Evolutionary conservation across 108 stramenopile species (phyloP), one percentile per base, ranked within the genome.

Genomic region (Asterionellopsis glacialis): DNA sequence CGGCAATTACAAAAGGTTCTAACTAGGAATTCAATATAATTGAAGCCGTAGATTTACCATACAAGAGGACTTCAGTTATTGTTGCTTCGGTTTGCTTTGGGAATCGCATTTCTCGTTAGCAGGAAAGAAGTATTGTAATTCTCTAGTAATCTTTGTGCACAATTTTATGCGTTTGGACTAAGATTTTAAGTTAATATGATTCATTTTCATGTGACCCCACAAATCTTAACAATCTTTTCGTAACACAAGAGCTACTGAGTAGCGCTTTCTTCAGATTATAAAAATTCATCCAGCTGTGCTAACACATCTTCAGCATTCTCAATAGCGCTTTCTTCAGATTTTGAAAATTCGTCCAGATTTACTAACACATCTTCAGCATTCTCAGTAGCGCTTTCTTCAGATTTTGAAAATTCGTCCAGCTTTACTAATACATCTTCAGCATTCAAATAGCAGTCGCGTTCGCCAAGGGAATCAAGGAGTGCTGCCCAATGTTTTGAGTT

Each of bases 401-500:
- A 48, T 9, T 48, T 48, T 21, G 47, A 48, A 48, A 19, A 19
- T 21, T 48, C 47, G 19, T 48, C 47, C 47, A 19, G 16, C 47
- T 48, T 19, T 21, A 2, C 47, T 19, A 48, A 21, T 19, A 48
- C 19, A 48, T 48, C 47, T 9, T 48, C 21, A 21, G 19, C 21
- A 19, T 48, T 21, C 16, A 48, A 21, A 19, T 48, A 19, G 21
- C 47, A 48, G 21, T 48, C 47, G 9, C 47, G 47, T 9, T 19
- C 21, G 5, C 21, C 6, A 21, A 19, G 21, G 9, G 16, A 48
- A 21, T 48, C 21, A 21, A 48, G 16, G 9, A 48, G 47, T 7
- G 47, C 47, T 9, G 47, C 16, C 47, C 47, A 48, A 48, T 48
- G 47, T 48, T 48, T 48, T 4, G 47, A 48, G 47, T 16, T 50